phyloP scores from a whole-genome alignment of 2,329 filamentous ascomycete species.

The Fusarium tupiense region DNA sequence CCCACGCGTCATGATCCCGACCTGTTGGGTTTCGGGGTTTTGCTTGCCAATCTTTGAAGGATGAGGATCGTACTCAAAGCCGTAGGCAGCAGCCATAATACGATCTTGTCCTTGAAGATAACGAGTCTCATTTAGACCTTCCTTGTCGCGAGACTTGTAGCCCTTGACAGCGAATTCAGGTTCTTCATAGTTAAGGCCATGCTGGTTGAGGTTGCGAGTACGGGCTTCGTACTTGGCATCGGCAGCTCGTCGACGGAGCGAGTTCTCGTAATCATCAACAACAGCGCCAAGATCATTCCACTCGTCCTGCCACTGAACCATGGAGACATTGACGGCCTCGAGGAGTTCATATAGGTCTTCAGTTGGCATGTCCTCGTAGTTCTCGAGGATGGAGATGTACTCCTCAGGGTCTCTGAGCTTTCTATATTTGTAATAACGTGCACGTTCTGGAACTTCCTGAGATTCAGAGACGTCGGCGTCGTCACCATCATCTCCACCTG shows the following conservation, averaged over 20 bases:
- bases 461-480: slow-evolving; percentile 50
- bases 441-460: slow-evolving; percentile 45
- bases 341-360: slow-evolving; percentile 58
- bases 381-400: slow-evolving; percentile 59
- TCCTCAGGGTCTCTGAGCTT: slow-evolving; percentile 62
- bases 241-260: slow-evolving; percentile 59
- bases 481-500: slow-evolving; percentile 49
- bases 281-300: slow-evolving; percentile 60
- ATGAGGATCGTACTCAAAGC: slow-evolving; percentile 69
- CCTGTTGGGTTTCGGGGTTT: slow-evolving; percentile 64
- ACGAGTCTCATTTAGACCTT: slow-evolving; percentile 55
- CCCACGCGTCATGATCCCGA: slow-evolving; percentile 60
- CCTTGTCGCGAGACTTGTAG: slow-evolving; percentile 58
- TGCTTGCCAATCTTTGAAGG: slow-evolving; percentile 67
- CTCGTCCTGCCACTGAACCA: slow-evolving; percentile 65
- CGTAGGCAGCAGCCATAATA: slow-evolving; percentile 68
- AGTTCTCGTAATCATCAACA: slow-evolving; percentile 68
- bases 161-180: slow-evolving; percentile 66
- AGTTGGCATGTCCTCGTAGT: slow-evolving; percentile 59
- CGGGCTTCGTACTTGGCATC: slow-evolving; percentile 59
- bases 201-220: slow-evolving; percentile 53
- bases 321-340: slow-evolving; percentile 55
- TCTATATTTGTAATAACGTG: slow-evolving; percentile 55
- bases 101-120: slow-evolving; percentile 64
- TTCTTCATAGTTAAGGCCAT: slow-evolving; percentile 56